Conservation (phyloP, 768 basidiomycete genomes). For the Termitomyces sp. region DNA sequence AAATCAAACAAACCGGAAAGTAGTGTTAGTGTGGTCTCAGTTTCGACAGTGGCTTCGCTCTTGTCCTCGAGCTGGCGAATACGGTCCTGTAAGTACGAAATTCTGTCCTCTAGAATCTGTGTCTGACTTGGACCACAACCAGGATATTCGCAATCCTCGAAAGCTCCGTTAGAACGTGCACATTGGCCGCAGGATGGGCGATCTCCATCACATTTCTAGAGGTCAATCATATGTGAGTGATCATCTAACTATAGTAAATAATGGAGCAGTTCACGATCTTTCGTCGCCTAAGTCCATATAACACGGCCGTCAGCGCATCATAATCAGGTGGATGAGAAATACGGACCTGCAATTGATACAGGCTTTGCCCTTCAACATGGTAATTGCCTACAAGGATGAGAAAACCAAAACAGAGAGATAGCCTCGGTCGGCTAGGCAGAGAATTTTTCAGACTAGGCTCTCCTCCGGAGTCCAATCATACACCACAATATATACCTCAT, state of each 20-base stretch:
- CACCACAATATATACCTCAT: background rate
- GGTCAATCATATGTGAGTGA: background rate
- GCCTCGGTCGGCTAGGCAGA: slow-evolving; percentile 29
- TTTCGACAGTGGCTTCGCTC: slow-evolving; percentile 1
- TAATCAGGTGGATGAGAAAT: background rate
- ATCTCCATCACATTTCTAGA: slow-evolving; percentile 49
- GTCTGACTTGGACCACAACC: slow-evolving; percentile 36
- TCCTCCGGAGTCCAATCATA: background rate
- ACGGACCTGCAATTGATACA: slow-evolving; percentile 48
- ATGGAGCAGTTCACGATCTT: slow-evolving; percentile 34
- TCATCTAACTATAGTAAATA: background rate
- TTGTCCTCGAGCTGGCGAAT: slow-evolving; percentile 35
- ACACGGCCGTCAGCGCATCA: background rate
- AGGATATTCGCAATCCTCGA: slow-evolving; percentile 54
- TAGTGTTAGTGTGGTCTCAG: background rate
- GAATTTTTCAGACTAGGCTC: background rate
- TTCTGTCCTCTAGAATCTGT: slow-evolving; percentile 40
- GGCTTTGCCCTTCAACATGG: slow-evolving; percentile 32
- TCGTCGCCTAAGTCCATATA: slow-evolving; percentile 28
- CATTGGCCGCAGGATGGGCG: slow-evolving; percentile 50
- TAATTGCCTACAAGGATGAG: slow-evolving; percentile 72
- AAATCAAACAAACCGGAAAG: background rate
- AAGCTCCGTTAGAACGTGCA: slow-evolving; percentile 28
- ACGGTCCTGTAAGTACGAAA: slow-evolving; percentile 36
- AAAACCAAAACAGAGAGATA: slow-evolving; percentile 21